These are phyloP conservation scores for Solanum virginianum DNA, from an alignment of 257 asterid species.

Conservation along the genomic window DNA sequence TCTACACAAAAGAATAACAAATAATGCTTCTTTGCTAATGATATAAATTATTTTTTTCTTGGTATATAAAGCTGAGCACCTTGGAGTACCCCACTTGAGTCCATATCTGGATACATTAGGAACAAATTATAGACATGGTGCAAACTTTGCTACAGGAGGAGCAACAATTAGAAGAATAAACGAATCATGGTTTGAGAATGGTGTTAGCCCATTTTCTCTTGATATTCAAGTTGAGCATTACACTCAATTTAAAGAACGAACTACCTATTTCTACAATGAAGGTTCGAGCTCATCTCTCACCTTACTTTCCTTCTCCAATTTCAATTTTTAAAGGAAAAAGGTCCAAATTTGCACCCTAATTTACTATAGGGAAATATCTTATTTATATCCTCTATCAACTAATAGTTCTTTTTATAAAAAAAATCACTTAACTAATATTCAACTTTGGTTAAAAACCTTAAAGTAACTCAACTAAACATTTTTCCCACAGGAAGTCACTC, in stretches of 20 bases:
- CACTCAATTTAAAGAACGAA: constrained; percentile 26
- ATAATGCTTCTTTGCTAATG: too few relatives aligned
- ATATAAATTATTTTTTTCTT: not conserved
- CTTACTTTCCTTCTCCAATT: not conserved
- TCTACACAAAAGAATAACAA: too few relatives aligned
- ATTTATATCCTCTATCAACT: too few relatives aligned
- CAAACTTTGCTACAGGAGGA: constrained; percentile 39
- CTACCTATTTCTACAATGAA: constrained; percentile 26
- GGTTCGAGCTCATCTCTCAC: constrained; percentile 1
- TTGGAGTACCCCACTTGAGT: constrained; percentile 36
- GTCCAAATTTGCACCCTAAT: not conserved
- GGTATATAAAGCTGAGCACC: constrained; percentile 27
- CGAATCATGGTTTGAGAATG: constrained; percentile 15
- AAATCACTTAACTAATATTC: too few relatives aligned
- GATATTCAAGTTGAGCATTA: constrained; percentile 35
- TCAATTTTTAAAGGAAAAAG: not conserved
- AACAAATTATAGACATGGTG: constrained; percentile 31
- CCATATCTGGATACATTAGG: constrained; percentile 38
- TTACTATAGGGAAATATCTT: not conserved
- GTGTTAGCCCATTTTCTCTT: constrained; percentile 35
- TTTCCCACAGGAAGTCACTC: too few relatives aligned
- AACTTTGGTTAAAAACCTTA: too few relatives aligned
- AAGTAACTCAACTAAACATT: too few relatives aligned
- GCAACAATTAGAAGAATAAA: constrained; percentile 25
- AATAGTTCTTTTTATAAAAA: too few relatives aligned